Evolutionary conservation across 495 filamentous ascomycete species (phyloP), one percentile per base, ranked within the genome.

Genomic region (Lophiotrema nucula): DNA sequence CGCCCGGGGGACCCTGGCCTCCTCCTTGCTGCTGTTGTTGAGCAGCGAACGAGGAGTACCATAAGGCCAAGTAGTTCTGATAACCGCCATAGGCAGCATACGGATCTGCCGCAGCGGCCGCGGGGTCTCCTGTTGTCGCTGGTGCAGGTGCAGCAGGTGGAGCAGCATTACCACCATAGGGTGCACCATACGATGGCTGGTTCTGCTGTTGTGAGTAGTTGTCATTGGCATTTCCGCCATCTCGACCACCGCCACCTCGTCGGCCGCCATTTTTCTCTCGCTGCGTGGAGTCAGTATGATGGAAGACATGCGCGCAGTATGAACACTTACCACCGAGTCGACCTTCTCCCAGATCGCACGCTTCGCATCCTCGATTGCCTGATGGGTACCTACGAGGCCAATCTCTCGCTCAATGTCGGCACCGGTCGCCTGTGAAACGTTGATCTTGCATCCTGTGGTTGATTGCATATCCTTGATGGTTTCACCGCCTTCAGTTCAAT

Each of bases 401-500:
- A 93, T 92, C 68, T 91, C 87, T 44, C 89, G 84, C 61, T 90
- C 83, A 41, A 81, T 74, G 61, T 92, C 89, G 55, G 83, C 80
- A 19, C 85, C 86, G 2, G 79, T 83, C 2, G 86, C 81, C 47
- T 82, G 84, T 22, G 88, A 86, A 16, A 93, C 89, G 56, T 93
- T 93, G 77, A 93, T 92, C 75, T 92, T 90, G 78, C 89, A 93
- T 21, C 86, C 86, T 0, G 88, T 90, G 4, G 76, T 80, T 60
- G 81, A 81, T 65, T 92, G 88, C 84, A 90, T 91, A 62, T 92
- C 88, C 47, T 88, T 88, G 66, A 92, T 92, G 0, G 88, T 90
- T 70, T 92, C 88, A 46, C 88, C 88, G 46, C 88, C 77, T 75
- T 16, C 3, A 19, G 13, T n/a, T n/a, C n/a, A n/a, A n/a, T n/a